Percentiles rank a stretch among this genome's conserved stretches.
These are phyloP conservation scores for Centrapalus pauciflorus DNA, from an alignment of 129 eudicot genomes.

Conservation along the genomic window DNA sequence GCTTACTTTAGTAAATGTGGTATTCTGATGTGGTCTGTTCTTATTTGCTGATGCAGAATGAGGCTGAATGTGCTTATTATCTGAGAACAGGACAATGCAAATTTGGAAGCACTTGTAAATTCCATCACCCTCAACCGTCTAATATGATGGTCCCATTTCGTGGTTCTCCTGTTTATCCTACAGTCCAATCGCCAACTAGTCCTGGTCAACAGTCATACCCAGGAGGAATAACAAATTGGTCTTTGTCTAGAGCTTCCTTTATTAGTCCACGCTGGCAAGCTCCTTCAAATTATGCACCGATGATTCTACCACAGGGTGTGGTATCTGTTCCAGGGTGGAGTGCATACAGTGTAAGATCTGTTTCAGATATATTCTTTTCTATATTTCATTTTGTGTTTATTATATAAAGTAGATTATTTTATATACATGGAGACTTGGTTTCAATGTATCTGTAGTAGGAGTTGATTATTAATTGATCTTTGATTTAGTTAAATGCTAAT, in stretches of 20 bases:
- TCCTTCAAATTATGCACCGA: slow-evolving; percentile 65
- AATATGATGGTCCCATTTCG: slow-evolving; percentile 67
- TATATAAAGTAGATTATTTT: not conserved
- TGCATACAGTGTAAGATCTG: slow-evolving; percentile 65
- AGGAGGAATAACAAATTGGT: slow-evolving; percentile 49
- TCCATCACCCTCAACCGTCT: slow-evolving; percentile 93
- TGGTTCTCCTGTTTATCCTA: slow-evolving; percentile 86
- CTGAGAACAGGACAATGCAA: slow-evolving; percentile 95
- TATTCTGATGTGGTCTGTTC: slow-evolving; percentile 7
- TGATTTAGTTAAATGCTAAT: not conserved
- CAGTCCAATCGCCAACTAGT: slow-evolving; percentile 66
- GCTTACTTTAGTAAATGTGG: not conserved
- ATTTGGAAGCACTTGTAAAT: slow-evolving; percentile 95
- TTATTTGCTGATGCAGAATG: slow-evolving; percentile 46
- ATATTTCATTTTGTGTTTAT: not conserved
- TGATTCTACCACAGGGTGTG: slow-evolving; percentile 80
- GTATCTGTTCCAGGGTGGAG: slow-evolving; percentile 85
- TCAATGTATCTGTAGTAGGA: not conserved
- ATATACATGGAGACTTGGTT: not conserved
- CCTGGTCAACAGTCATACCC: slow-evolving; percentile 75
- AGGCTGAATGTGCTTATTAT: slow-evolving; percentile 82
- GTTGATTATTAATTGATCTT: not conserved
- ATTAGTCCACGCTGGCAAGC: slow-evolving; percentile 80
- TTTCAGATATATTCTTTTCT: not conserved
- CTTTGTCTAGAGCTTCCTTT: slow-evolving; percentile 65